Percentiles rank a stretch among this genome's conserved stretches.
phyloP scores from a whole-genome alignment of 2,329 filamentous ascomycete genomes.

The Aspergillus sp. region DNA sequence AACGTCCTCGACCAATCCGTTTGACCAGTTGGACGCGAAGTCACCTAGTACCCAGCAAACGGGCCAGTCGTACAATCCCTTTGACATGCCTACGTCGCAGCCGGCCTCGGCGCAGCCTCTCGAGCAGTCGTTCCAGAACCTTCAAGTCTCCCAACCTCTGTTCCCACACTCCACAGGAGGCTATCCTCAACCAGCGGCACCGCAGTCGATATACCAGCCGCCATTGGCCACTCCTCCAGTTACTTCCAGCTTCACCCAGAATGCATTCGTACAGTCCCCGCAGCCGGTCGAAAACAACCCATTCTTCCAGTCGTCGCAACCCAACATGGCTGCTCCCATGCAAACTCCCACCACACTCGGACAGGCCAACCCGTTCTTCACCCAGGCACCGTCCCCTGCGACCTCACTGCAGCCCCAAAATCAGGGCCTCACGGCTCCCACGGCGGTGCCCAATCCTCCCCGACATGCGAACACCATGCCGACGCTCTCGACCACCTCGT shows the following conservation, averaged over 20 bases:
- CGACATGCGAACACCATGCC: slow-evolving; percentile 42
- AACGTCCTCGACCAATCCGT: slow-evolving; percentile 60
- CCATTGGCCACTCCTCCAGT: slow-evolving; percentile 44
- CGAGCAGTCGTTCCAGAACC: slow-evolving; percentile 69
- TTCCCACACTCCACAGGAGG: slow-evolving; percentile 76
- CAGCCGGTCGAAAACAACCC: slow-evolving; percentile 41
- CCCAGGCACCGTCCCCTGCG: slow-evolving; percentile 21
- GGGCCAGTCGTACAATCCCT: slow-evolving; percentile 63
- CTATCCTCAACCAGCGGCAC: slow-evolving; percentile 43
- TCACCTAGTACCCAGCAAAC: slow-evolving; percentile 28
- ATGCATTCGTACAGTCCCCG: slow-evolving; percentile 31
- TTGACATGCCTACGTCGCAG: slow-evolving; percentile 47
- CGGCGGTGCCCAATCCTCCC: slow-evolving; percentile 14
- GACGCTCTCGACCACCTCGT: slow-evolving; percentile 28
- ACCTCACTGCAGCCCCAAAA: slow-evolving; percentile 21
- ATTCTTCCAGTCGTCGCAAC: slow-evolving; percentile 40
- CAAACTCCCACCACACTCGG: slow-evolving; percentile 22
- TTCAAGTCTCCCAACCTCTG: slow-evolving; percentile 68
- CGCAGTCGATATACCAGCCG: slow-evolving; percentile 38
- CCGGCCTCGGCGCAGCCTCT: slow-evolving; percentile 41
- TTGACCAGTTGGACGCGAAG: slow-evolving; percentile 54
- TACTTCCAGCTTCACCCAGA: slow-evolving; percentile 34
- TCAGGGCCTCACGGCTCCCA: slow-evolving; percentile 11
- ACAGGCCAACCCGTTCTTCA: slow-evolving; percentile 37
- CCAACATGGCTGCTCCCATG: slow-evolving; percentile 21